Conservation (phyloP, 2,329 filamentous ascomycete genomes). For the Trichophyton rubrum region DNA sequence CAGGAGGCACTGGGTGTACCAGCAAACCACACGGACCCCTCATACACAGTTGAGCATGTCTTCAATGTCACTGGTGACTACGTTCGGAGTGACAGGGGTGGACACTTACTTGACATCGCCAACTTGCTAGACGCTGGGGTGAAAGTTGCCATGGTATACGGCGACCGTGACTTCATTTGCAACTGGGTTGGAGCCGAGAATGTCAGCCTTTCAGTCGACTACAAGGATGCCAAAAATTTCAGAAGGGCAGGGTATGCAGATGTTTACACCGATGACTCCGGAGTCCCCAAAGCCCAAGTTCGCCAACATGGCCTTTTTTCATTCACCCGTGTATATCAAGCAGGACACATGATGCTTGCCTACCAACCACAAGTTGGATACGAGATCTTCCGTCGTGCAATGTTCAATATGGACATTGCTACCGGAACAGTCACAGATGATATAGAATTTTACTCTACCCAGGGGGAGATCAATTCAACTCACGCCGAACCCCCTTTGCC, state of each 20-base stretch:
- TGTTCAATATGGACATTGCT: conserved; percentile 27
- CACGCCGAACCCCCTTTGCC: conserved; percentile 42
- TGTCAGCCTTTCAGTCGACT: conserved; percentile 49
- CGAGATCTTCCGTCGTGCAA: conserved; percentile 41
- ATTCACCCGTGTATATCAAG: conserved; percentile 48
- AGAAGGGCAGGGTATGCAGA: conserved; percentile 57
- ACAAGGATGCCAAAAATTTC: conserved; percentile 42
- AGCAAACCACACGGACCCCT: conserved; percentile 44
- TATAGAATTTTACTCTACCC: conserved; percentile 26
- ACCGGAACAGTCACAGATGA: conserved; percentile 17
- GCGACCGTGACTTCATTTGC: conserved; percentile 46
- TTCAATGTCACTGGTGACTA: conserved; percentile 48
- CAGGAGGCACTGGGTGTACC: conserved; percentile 46
- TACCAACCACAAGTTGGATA: conserved; percentile 43
- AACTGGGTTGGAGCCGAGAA: conserved; percentile 61
- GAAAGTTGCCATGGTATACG: conserved; percentile 60
- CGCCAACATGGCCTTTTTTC: conserved; percentile 65
- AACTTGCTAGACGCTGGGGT: conserved; percentile 49
- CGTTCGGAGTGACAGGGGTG: conserved; percentile 41
- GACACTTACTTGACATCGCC: conserved; percentile 46
- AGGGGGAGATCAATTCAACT: conserved; percentile 46
- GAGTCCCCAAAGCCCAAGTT: conserved; percentile 47
- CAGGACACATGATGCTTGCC: conserved; percentile 42
- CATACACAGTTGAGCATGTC: conserved; percentile 31
- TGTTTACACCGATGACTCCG: conserved; percentile 52